Evolutionary conservation across 108 stramenopile genomes (phyloP).

Genomic region (Seminavis robusta): DNA sequence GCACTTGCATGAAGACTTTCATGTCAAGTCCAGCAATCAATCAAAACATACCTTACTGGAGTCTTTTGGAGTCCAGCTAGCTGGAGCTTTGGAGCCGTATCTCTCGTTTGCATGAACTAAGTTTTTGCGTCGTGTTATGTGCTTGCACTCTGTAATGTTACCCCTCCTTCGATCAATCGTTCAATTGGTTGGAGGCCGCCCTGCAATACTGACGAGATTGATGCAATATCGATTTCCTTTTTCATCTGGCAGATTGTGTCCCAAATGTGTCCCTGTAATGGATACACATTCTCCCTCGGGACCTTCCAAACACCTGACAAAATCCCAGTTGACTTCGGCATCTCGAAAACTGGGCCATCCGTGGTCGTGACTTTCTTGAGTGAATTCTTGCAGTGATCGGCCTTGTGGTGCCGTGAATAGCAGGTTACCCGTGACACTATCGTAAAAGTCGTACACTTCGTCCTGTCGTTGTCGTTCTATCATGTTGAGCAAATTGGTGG

Average conservation of each 20-base stretch:
- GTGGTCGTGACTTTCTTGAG: conserved; percentile 57
- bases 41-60: no score
- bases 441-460: no score
- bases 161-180: conserved; percentile 36
- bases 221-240: conserved; percentile 92
- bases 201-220: conserved; percentile 88
- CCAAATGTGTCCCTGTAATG: conserved; percentile 76
- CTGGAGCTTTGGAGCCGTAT: no score
- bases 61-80: no score
- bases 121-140: not conserved
- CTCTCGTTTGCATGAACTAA: no score
- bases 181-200: conserved; percentile 36
- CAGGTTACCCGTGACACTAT: conserved; percentile 83
- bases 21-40: no score
- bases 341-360: conserved; percentile 89
- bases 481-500: no score
- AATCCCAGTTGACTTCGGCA: conserved; percentile 84
- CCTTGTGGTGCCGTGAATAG: conserved; percentile 78
- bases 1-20: no score
- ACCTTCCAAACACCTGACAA: conserved; percentile 76
- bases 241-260: conserved; percentile 59
- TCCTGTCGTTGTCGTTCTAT: no score
- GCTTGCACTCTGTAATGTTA: not conserved
- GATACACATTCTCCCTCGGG: conserved; percentile 83
- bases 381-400: conserved; percentile 67